phyloP scores from a whole-genome alignment of 352 stramenopile species.

The Chrysophaeum taylorii region DNA sequence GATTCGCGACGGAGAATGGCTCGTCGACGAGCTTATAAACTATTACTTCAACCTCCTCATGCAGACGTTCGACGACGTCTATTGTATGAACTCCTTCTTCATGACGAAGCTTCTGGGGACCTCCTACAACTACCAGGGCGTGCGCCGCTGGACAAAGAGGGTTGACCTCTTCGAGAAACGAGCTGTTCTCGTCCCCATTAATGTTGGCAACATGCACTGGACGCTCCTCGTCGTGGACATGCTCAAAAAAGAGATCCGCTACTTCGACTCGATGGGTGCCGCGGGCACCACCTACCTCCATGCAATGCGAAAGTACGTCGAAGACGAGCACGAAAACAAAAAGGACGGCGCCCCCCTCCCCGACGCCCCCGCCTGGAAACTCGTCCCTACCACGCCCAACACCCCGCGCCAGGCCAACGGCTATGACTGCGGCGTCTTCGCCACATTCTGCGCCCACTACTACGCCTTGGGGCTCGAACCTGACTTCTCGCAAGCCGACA shows the following conservation, averaged over 20 bases:
- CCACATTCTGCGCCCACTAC: constrained; percentile 24
- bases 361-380: constrained; percentile 24
- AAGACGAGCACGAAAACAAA: constrained; percentile 33
- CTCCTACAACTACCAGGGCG: constrained; percentile 38
- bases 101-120: constrained; percentile 36
- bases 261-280: constrained; percentile 35
- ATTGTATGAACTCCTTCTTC: constrained; percentile 43
- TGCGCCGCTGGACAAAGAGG: constrained; percentile 35
- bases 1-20: constrained; percentile 22
- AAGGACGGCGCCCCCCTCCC: constrained; percentile 19
- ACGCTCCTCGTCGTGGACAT: constrained; percentile 39
- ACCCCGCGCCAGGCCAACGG: constrained; percentile 33
- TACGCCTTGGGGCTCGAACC: not conserved
- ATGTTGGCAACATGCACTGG: constrained; percentile 46
- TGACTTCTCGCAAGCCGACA: not conserved
- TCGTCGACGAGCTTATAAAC: constrained; percentile 54
- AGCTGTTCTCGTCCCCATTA: constrained; percentile 40
- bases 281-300: constrained; percentile 20
- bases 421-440: constrained; percentile 35
- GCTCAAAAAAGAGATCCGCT: constrained; percentile 33
- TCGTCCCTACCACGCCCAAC: constrained; percentile 15
- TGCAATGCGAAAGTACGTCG: constrained; percentile 22
- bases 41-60: constrained; percentile 42
- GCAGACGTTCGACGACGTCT: constrained; percentile 21
- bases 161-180: constrained; percentile 39